Conservation (phyloP, 306 rosid genomes). For the Cyclanthera cordifolia region DNA sequence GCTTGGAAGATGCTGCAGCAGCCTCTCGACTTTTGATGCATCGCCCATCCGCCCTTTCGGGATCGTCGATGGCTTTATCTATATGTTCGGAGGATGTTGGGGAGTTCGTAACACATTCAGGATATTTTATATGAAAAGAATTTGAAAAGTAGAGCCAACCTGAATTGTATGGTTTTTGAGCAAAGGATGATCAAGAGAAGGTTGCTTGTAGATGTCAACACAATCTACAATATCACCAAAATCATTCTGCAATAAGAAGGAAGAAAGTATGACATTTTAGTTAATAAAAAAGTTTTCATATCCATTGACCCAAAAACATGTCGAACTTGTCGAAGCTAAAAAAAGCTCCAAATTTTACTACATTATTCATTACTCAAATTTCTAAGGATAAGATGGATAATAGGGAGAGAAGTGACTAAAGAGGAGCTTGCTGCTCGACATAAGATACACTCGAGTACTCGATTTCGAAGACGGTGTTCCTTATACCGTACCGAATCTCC, state of each 20-base stretch:
- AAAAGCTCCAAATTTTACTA: not conserved
- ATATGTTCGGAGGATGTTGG: not conserved
- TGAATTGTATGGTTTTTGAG: constrained; percentile 24
- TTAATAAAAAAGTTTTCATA: not conserved
- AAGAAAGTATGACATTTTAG: not conserved
- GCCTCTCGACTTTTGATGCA: not conserved
- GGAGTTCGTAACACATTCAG: not conserved
- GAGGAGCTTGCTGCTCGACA: not conserved
- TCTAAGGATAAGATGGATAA: not conserved
- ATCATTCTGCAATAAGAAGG: constrained; percentile 5
- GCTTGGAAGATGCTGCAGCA: not conserved
- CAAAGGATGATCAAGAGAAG: constrained; percentile 21
- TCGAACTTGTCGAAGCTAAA: too few relatives aligned
- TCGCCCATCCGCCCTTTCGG: not conserved
- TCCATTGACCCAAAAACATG: not conserved
- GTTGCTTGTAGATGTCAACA: constrained; percentile 23
- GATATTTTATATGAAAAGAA: not conserved
- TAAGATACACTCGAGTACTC: not conserved
- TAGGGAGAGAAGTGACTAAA: not conserved
- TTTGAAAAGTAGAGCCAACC: constrained; percentile 7
- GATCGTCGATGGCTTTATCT: not conserved
- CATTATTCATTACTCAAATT: not conserved
- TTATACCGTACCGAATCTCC: not conserved
- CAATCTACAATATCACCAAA: constrained; percentile 20
- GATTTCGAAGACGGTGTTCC: not conserved